These are phyloP conservation scores for Adansonia grandidieri DNA, from an alignment of 441 rosid species.

Conservation along the genomic window DNA sequence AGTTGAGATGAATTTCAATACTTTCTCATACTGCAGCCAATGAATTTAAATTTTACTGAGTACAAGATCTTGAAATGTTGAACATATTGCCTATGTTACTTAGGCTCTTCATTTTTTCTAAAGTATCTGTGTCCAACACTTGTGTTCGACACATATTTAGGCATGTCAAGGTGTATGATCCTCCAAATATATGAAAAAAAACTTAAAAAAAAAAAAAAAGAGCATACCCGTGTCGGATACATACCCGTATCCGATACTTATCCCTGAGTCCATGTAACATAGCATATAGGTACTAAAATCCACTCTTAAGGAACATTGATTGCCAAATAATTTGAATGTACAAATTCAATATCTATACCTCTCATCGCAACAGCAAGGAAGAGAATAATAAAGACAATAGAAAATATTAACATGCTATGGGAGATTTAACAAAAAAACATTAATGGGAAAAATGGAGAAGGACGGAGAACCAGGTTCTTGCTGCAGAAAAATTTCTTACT, in stretches of 20 bases:
- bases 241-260: too few species aligned
- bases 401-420: background rate
- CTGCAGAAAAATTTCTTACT: constrained; percentile 8
- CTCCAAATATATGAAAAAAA: too few species aligned
- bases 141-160: too few species aligned
- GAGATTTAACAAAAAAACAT: background rate
- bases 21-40: constrained; percentile 73
- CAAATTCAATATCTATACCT: background rate
- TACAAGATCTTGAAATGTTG: background rate
- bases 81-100: background rate
- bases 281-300: background rate
- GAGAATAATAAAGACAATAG: background rate
- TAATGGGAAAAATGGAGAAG: constrained; percentile 5
- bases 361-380: background rate
- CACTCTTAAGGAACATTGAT: background rate
- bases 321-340: background rate
- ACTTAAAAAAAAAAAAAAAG: too few species aligned
- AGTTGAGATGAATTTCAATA: constrained; percentile 69
- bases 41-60: constrained; percentile 26
- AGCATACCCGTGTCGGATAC: too few species aligned
- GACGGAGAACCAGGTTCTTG: background rate
- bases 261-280: too few species aligned
- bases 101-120: too few species aligned
- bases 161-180: too few species aligned
- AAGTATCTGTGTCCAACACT: too few species aligned